These are phyloP conservation scores for Saccharomycopsis crataegensis DNA, from an alignment of 1,139 yeast genomes.

Conservation along the genomic window DNA sequence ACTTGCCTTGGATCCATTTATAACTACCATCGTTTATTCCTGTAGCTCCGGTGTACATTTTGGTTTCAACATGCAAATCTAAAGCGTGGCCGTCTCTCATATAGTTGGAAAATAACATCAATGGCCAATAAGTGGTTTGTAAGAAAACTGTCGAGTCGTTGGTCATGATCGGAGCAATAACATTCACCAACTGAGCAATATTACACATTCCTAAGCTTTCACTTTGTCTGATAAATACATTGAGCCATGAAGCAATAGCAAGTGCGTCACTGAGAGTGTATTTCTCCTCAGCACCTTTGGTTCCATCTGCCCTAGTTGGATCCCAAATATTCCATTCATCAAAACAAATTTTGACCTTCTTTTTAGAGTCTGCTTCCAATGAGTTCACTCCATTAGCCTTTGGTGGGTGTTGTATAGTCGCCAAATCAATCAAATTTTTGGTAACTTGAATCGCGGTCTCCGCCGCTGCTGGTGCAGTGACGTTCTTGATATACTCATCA, in stretches of 20 bases:
- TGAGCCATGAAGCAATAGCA: slow-evolving; percentile 31
- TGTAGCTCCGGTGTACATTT: slow-evolving; percentile 26
- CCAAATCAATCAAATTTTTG: slow-evolving; percentile 28
- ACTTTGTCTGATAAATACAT: slow-evolving; percentile 30
- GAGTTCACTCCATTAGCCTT: slow-evolving; percentile 5
- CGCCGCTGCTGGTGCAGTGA: slow-evolving; percentile 29
- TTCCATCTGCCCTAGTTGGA: slow-evolving; percentile 29
- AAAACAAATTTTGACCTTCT: slow-evolving; percentile 28
- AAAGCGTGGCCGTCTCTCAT: slow-evolving; percentile 29
- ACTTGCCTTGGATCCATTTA: slow-evolving; percentile 23
- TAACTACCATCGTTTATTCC: slow-evolving; percentile 23
- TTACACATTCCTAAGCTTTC: slow-evolving; percentile 30
- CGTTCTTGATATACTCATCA: slow-evolving; percentile 27
- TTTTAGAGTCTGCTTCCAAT: slow-evolving; percentile 18
- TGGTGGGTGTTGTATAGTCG: slow-evolving; percentile 25
- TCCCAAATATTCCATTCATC: slow-evolving; percentile 35
- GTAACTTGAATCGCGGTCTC: slow-evolving; percentile 30
- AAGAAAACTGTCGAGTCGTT: slow-evolving; percentile 25
- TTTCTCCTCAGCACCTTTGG: slow-evolving; percentile 30
- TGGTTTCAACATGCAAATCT: slow-evolving; percentile 27
- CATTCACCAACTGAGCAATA: too few species aligned
- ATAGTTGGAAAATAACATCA: slow-evolving; percentile 27
- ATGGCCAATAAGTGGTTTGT: slow-evolving; percentile 30
- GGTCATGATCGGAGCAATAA: slow-evolving; percentile 33
- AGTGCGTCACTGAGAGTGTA: slow-evolving; percentile 31